Base-by-base conservation (phyloP, 2,329 filamentous ascomycete species). In the Mollisiaceae sp. region DNA sequence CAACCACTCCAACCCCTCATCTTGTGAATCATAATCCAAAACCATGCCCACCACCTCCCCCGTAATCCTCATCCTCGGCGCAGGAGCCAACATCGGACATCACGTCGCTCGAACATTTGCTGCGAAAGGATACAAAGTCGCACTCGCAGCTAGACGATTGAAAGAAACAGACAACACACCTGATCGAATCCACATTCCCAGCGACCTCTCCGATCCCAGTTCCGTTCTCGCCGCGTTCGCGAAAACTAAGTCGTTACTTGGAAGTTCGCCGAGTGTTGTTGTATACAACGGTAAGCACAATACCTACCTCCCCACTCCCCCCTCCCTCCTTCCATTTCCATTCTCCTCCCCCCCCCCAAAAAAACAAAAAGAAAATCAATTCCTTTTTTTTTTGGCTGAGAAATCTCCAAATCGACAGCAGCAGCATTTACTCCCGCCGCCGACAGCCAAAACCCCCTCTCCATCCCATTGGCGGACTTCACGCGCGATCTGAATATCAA, bases 221-320 rank as follows among this genome's bases (percentile, higher is more conserved):
- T 70, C 72, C n/a, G 73, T 84, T 1, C 64, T 70, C 2, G 65
- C 61, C 2, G 73, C 73, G 2, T 84, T 83, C 71, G 63, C 71
- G 1, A 76, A 76, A 62, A 77, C 82, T 6, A 78, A 78, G 59
- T 32, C 67, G 14, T 43, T 50, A 35, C 61, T 59, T 38, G 75
- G 78, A 20, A 60, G 74, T n/a, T 80, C 81, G 8, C 27, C 27
- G 6, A 78, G 76, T 62, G 80, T 83, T 1, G 78, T 82, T 18
- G 74, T 82, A 1, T 81, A 81, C 66, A 82, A 81, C 67, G 75
- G 75, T 77, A 72, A 6, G 27, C n/a, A n/a, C n/a, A n/a, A n/a
- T 32, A 32, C 27, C 27, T 32, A 32, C 27, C 27, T 32, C 3
- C 27, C 6, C 27, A 32, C n/a, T n/a, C n/a, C n/a, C n/a, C n/a